Conservation (phyloP, 805 yeast species). For the Yarrowia sp. region DNA sequence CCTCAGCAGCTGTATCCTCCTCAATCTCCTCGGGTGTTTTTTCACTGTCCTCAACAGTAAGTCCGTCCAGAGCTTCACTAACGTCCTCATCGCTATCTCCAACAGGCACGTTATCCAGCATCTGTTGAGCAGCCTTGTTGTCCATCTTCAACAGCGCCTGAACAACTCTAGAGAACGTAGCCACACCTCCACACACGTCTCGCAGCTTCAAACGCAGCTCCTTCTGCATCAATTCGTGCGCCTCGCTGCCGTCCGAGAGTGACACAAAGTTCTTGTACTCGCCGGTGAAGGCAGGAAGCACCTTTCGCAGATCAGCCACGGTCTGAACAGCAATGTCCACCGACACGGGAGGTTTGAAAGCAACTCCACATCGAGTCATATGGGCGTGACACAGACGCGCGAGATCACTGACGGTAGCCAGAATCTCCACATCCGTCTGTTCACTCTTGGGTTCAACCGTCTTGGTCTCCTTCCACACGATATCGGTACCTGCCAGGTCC, state of each 20-base stretch:
- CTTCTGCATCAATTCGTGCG: constrained; percentile 4
- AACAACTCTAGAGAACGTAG: constrained; percentile 13
- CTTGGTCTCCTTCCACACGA: constrained; percentile 19
- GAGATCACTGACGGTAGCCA: constrained; percentile 59
- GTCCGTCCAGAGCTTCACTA: neutral
- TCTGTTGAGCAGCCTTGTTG: neutral
- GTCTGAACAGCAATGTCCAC: constrained; percentile 51
- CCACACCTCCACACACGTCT: constrained; percentile 5
- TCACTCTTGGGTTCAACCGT: neutral
- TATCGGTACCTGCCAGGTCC: constrained; percentile 3
- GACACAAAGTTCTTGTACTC: constrained; percentile 25
- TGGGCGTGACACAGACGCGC: constrained; percentile 65
- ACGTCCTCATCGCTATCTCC: constrained; percentile 17
- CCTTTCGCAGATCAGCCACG: constrained; percentile 41
- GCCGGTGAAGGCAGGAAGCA: constrained; percentile 20
- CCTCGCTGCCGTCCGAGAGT: constrained; percentile 7
- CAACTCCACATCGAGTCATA: constrained; percentile 70
- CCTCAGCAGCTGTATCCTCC: neutral
- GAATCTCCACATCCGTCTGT: constrained; percentile 40
- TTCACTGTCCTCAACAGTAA: neutral
- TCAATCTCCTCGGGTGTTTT: constrained; percentile 6
- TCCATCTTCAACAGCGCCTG: constrained; percentile 16
- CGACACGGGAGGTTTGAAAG: constrained; percentile 60
- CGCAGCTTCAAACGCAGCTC: constrained; percentile 12
- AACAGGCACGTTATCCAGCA: constrained; percentile 17